Percentiles rank a stretch among this genome's conserved stretches.
These are phyloP conservation scores for Juncus effusus DNA, from an alignment of 176 grass and related monocot species.

Conservation along the genomic window DNA sequence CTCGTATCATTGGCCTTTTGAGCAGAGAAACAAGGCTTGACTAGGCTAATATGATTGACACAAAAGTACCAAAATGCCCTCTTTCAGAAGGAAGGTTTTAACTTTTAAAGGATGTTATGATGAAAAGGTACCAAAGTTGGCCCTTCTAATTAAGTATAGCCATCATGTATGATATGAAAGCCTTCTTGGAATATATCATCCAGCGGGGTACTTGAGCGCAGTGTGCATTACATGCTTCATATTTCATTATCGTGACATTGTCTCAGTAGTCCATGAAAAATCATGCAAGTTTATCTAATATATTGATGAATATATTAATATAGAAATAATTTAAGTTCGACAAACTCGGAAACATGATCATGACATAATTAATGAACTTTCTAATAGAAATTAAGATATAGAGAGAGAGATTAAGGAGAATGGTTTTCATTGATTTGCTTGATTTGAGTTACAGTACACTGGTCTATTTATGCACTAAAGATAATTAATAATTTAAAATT, in stretches of 20 bases:
- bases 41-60: slow-evolving; percentile 17
- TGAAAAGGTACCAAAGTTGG: slow-evolving; percentile 28
- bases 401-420: too few relatives aligned
- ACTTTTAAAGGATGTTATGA: slow-evolving; percentile 23
- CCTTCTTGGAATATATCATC: slow-evolving; percentile 24
- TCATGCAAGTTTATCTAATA: too few relatives aligned
- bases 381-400: too few relatives aligned
- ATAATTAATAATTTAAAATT: too few relatives aligned
- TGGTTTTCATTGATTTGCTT: too few relatives aligned
- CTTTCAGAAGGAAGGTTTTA: neutral
- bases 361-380: slow-evolving; percentile 14
- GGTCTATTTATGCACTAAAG: too few relatives aligned
- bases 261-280: neutral
- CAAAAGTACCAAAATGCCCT: slow-evolving; percentile 23
- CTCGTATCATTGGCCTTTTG: too few relatives aligned
- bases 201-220: slow-evolving; percentile 1
- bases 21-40: slow-evolving; percentile 5
- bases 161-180: slow-evolving; percentile 24
- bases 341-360: neutral
- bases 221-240: neutral
- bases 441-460: too few relatives aligned
- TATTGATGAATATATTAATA: neutral
- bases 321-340: slow-evolving; percentile 4
- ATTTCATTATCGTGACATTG: neutral
- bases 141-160: slow-evolving; percentile 18